phyloP scores from a whole-genome alignment of 2,329 filamentous ascomycete genomes.

The Neonectria magnoliae region DNA sequence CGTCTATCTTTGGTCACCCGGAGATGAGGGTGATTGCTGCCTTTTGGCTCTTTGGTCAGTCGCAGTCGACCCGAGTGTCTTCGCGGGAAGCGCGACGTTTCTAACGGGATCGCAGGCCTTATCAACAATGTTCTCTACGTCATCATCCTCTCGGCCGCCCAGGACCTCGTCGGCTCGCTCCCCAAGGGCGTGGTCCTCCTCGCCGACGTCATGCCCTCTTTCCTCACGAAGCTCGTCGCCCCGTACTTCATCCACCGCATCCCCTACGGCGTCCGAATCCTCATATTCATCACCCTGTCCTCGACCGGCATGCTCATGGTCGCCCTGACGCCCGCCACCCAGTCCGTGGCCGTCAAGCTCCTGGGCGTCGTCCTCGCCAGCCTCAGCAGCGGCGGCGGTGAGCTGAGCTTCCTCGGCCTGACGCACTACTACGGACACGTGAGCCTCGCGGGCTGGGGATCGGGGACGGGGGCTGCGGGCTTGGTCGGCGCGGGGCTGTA shows the following conservation, averaged over 20 bases:
- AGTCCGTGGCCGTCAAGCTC: constrained; percentile 78
- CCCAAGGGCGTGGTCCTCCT: constrained; percentile 94
- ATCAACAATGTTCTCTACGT: constrained; percentile 99
- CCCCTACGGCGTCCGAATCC: constrained; percentile 79
- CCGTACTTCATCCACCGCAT: constrained; percentile 94
- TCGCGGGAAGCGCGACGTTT: background rate
- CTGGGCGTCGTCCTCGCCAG: constrained; percentile 86
- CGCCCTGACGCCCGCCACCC: constrained; percentile 75
- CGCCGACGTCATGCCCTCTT: constrained; percentile 90
- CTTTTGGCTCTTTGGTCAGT: constrained; percentile 93
- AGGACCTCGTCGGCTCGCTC: constrained; percentile 92
- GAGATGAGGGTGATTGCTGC: constrained; percentile 78
- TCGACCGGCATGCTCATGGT: constrained; percentile 89
- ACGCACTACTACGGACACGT: constrained; percentile 93
- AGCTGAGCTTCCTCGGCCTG: constrained; percentile 89
- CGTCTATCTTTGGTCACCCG: constrained; percentile 70
- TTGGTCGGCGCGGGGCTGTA: constrained; percentile 89
- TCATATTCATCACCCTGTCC: constrained; percentile 79
- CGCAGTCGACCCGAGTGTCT: rapidly evolving
- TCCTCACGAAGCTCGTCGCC: constrained; percentile 85
- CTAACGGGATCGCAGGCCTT: constrained; percentile 46
- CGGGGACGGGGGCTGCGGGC: constrained; percentile 89
- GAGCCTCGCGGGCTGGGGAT: constrained; percentile 90
- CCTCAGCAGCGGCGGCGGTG: constrained; percentile 85
- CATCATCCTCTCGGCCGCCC: constrained; percentile 92